Evolutionary conservation across 169 alveolate species (phyloP).

Genomic region (Haemoproteus tartakovskyi): DNA sequence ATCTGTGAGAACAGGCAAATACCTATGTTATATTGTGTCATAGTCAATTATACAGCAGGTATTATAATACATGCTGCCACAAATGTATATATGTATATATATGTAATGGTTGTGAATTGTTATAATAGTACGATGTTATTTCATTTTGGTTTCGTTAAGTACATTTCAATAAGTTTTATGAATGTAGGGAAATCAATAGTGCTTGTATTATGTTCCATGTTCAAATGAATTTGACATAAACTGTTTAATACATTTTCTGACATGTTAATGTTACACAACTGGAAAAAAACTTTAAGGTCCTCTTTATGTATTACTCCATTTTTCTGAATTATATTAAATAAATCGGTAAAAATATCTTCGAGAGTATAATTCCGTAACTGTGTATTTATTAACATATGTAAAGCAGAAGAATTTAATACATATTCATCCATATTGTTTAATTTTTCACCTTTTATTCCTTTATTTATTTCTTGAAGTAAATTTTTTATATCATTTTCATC

Average conservation of each 20-base stretch:
- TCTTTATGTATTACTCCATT: constrained; percentile 27
- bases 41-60: too few relatives aligned
- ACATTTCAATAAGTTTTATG: constrained; percentile 19
- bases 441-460: constrained; percentile 15
- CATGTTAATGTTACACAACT: constrained; percentile 11
- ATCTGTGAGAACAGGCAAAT: too few relatives aligned
- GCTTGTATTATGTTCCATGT: not conserved
- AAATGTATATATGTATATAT: too few relatives aligned
- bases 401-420: constrained; percentile 29
- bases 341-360: constrained; percentile 31
- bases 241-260: constrained; percentile 12
- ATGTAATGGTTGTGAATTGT: too few relatives aligned
- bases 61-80: too few relatives aligned
- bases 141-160: constrained; percentile 1
- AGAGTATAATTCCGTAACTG: constrained; percentile 27
- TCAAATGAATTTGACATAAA: constrained; percentile 20
- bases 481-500: constrained; percentile 8
- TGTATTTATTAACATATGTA: constrained; percentile 44
- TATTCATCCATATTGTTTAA: constrained; percentile 38
- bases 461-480: constrained; percentile 19
- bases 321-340: constrained; percentile 10
- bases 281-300: constrained; percentile 17
- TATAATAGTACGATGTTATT: too few relatives aligned
- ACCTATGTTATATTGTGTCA: too few relatives aligned
- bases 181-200: constrained; percentile 8